These are phyloP conservation scores for Epithele typhae DNA, from an alignment of 768 basidiomycete genomes.

Conservation along the genomic window DNA sequence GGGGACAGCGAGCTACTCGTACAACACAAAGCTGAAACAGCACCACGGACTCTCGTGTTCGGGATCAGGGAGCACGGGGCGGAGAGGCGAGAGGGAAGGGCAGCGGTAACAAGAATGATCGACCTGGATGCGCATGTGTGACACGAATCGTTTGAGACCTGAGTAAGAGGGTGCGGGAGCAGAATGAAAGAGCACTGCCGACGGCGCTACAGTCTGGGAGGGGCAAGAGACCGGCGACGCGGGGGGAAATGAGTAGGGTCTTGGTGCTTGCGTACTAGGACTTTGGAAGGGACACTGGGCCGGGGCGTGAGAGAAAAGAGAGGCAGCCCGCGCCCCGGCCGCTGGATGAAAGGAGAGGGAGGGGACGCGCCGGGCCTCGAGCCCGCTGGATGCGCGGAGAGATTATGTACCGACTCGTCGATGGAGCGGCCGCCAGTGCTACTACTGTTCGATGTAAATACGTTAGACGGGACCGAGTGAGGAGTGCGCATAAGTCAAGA, in stretches of 20 bases:
- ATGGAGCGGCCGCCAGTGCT: slow-evolving; percentile 1
- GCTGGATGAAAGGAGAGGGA: too few species aligned
- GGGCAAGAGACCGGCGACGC: too few species aligned
- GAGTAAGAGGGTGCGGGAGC: background rate
- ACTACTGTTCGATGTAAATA: background rate
- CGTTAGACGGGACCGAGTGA: background rate
- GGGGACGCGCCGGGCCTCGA: too few species aligned
- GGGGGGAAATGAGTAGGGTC: too few species aligned
- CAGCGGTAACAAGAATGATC: background rate
- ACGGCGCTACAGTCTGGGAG: background rate
- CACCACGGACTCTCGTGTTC: background rate
- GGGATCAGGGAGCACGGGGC: background rate
- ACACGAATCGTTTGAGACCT: too few species aligned
- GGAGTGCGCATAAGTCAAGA: slow-evolving; percentile 13
- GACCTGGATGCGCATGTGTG: slow-evolving; percentile 1
- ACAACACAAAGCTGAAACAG: slow-evolving; percentile 7
- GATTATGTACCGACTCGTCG: slow-evolving; percentile 5
- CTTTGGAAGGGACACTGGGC: too few species aligned
- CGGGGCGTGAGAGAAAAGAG: too few species aligned
- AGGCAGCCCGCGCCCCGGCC: too few species aligned
- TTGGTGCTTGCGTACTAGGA: too few species aligned
- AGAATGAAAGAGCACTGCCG: background rate
- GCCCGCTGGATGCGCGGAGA: background rate
- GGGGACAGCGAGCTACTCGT: too few species aligned
- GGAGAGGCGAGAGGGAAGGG: too few species aligned